These are phyloP conservation scores for Penicillium glabrum DNA, from an alignment of 2,329 filamentous ascomycete species.

Conservation along the genomic window DNA sequence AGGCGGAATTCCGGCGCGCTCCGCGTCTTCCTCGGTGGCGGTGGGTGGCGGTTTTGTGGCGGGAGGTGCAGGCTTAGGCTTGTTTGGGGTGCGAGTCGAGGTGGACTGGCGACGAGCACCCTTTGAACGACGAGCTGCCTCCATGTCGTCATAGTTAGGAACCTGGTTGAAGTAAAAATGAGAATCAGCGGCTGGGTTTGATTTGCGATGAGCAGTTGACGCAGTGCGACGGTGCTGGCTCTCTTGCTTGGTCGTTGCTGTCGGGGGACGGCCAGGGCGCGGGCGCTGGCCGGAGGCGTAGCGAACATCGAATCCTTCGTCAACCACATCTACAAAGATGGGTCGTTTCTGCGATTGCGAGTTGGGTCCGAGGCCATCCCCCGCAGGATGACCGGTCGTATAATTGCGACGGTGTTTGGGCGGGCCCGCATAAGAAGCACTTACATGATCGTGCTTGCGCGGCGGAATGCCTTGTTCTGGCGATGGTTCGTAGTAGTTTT, in stretches of 20 bases:
- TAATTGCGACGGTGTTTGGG: slow-evolving; percentile 47
- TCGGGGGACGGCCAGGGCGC: slow-evolving; percentile 22
- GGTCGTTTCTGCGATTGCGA: slow-evolving; percentile 51
- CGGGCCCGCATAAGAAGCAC: slow-evolving; percentile 54
- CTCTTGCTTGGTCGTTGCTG: slow-evolving; percentile 22
- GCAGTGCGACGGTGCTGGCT: slow-evolving; percentile 24
- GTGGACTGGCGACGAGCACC: slow-evolving; percentile 57
- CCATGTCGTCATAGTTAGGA: slow-evolving; percentile 56
- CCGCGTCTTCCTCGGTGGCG: slow-evolving; percentile 66
- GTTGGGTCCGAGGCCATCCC: slow-evolving; percentile 26
- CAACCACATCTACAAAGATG: slow-evolving; percentile 58
- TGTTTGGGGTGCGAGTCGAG: slow-evolving; percentile 46
- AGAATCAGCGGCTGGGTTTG: slow-evolving; percentile 49
- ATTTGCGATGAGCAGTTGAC: slow-evolving; percentile 40
- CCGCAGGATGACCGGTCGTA: slow-evolving; percentile 42
- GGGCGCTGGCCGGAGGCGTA: slow-evolving; percentile 47
- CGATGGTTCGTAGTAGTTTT: slow-evolving; percentile 48
- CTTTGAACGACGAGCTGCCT: slow-evolving; percentile 45
- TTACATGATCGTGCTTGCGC: slow-evolving; percentile 65
- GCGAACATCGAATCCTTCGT: slow-evolving; percentile 53
- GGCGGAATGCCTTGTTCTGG: slow-evolving; percentile 54
- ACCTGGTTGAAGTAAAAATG: slow-evolving; percentile 55
- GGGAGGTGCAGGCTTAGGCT: slow-evolving; percentile 39
- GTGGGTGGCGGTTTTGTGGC: slow-evolving; percentile 43
- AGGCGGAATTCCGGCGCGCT: slow-evolving; percentile 68